Conservation (phyloP, 345 rosid species). For the Geranium rotundifolium region DNA sequence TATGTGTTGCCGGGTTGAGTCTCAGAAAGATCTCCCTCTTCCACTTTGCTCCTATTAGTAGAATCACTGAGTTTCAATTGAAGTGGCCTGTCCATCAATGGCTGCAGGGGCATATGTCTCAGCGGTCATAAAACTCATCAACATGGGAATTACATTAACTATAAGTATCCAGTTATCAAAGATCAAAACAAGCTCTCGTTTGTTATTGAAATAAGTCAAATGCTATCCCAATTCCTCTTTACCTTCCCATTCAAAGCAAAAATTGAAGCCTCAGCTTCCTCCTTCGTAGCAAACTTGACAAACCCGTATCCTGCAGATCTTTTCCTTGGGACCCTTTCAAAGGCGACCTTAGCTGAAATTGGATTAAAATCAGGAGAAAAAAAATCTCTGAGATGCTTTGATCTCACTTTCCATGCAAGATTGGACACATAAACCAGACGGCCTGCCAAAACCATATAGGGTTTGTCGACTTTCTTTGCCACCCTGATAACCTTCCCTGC, state of each 20-base stretch:
- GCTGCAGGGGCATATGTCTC: slow-evolving; percentile 39
- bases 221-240: slow-evolving; percentile 10
- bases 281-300: slow-evolving; percentile 74
- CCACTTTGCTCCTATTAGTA: slow-evolving; percentile 22
- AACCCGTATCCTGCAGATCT: slow-evolving; percentile 75
- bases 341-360: slow-evolving; percentile 59
- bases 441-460: slow-evolving; percentile 37
- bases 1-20: slow-evolving; percentile 21
- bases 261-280: slow-evolving; percentile 75
- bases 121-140: too few relatives aligned
- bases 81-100: slow-evolving; percentile 75
- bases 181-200: background rate
- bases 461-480: slow-evolving; percentile 57
- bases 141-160: too few relatives aligned
- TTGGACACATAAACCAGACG: slow-evolving; percentile 72
- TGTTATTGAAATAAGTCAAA: background rate
- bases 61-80: slow-evolving; percentile 51
- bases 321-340: slow-evolving; percentile 43
- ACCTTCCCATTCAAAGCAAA: slow-evolving; percentile 73
- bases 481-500: slow-evolving; percentile 67
- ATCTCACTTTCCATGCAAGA: slow-evolving; percentile 88
- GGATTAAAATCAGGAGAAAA: slow-evolving; percentile 47
- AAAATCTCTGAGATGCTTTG: slow-evolving; percentile 62
- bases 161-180: background rate
- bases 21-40: slow-evolving; percentile 16